Evolutionary conservation across 2,329 filamentous ascomycete species (phyloP).

Genomic region (Fusarium chuoi): DNA sequence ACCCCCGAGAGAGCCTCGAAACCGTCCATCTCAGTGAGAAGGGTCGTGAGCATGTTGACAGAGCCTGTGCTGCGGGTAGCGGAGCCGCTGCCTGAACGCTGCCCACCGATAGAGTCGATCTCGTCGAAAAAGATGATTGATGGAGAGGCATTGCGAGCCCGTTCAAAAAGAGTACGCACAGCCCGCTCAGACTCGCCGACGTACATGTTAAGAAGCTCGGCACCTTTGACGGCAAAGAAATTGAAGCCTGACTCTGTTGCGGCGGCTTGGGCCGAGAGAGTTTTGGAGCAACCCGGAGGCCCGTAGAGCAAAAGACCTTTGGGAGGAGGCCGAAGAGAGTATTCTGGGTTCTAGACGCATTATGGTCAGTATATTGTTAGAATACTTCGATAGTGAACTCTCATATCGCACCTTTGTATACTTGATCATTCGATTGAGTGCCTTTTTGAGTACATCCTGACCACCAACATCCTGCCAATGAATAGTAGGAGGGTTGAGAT

Average conservation of each 20-base stretch:
- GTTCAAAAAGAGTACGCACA: constrained; percentile 85
- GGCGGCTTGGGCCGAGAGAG: constrained; percentile 88
- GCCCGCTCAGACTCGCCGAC: constrained; percentile 93
- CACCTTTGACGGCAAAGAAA: constrained; percentile 93
- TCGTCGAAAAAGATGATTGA: constrained; percentile 98
- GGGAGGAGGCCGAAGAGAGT: constrained; percentile 65
- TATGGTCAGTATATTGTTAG: constrained; percentile 10
- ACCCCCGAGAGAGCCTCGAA: constrained; percentile 87
- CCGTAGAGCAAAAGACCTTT: constrained; percentile 92
- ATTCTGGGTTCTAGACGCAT: constrained; percentile 44
- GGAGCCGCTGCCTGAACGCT: constrained; percentile 57
- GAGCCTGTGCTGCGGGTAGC: constrained; percentile 55
- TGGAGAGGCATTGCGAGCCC: constrained; percentile 85
- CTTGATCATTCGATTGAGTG: constrained; percentile 63
- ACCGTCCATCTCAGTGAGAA: constrained; percentile 96
- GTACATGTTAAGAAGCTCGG: constrained; percentile 95
- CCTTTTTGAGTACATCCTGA: constrained; percentile 77
- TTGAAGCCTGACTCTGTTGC: constrained; percentile 92
- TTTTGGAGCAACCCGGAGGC: constrained; percentile 94
- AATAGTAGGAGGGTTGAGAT: constrained; percentile 87
- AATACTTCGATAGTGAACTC: not conserved
- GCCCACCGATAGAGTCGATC: constrained; percentile 83
- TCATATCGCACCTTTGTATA: constrained; percentile 47
- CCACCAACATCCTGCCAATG: constrained; percentile 91
- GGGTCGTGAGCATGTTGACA: constrained; percentile 86